A percentile compares a stretch with the other conserved stretches of the same genome.
These are phyloP conservation scores for Talaromyces stipitatus DNA, from an alignment of 495 filamentous ascomycete species.

Conservation along the genomic window DNA sequence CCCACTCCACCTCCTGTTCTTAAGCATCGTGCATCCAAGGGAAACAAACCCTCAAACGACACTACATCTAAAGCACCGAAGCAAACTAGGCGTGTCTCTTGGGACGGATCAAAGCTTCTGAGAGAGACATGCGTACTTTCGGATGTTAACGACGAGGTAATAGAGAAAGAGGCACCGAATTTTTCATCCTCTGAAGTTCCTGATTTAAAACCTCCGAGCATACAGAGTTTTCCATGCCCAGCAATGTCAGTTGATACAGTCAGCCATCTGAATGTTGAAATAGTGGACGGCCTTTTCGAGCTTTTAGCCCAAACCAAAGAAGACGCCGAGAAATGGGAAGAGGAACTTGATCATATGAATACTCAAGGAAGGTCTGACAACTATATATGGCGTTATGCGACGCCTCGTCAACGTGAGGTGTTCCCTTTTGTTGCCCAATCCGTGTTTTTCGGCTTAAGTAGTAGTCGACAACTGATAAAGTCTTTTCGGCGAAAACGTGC, in stretches of 20 bases:
- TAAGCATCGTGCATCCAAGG: conserved; percentile 36
- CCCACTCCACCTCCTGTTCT: conserved; percentile 35
- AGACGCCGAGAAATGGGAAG: conserved; percentile 31
- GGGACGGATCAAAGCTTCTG: conserved; percentile 35
- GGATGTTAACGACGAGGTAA: background rate
- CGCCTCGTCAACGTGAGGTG: conserved; percentile 28
- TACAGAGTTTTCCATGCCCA: conserved; percentile 8
- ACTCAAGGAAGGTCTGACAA: conserved; percentile 31
- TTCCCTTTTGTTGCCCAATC: conserved; percentile 63
- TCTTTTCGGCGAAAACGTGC: conserved; percentile 51
- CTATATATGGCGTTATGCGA: conserved; percentile 32
- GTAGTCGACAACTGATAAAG: conserved; percentile 50
- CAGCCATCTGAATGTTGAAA: conserved; percentile 34
- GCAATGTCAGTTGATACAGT: conserved; percentile 27
- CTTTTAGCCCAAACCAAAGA: conserved; percentile 28
- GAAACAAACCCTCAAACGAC: conserved; percentile 18
- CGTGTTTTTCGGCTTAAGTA: conserved; percentile 65
- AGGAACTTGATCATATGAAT: conserved; percentile 34
- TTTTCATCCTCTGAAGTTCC: background rate
- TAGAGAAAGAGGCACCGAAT: background rate
- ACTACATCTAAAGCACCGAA: conserved; percentile 19
- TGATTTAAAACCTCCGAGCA: background rate
- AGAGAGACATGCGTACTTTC: conserved; percentile 16
- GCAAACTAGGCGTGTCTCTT: conserved; percentile 33
- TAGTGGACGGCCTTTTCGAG: conserved; percentile 28